Evolutionary conservation across 2,329 filamentous ascomycete species (phyloP).

Genomic region (Fusarium tanahbumbuense): DNA sequence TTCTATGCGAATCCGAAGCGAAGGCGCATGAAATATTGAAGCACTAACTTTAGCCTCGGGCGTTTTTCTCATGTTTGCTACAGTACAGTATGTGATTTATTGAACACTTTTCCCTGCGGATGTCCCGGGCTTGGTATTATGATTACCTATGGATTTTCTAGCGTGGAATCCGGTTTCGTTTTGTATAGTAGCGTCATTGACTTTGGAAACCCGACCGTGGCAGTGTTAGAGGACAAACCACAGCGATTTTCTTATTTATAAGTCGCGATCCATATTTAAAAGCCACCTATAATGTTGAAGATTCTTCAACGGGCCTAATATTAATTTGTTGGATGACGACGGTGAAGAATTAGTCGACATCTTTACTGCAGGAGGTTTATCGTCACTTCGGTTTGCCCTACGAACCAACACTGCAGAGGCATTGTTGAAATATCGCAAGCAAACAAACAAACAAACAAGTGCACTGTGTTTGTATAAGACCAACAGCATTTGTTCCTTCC

Average conservation of each 20-base stretch:
- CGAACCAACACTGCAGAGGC: neutral
- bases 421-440: neutral
- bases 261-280: neutral
- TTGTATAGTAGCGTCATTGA: constrained; percentile 31
- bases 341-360: neutral
- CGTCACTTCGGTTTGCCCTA: neutral
- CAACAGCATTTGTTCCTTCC: neutral
- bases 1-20: constrained; percentile 24
- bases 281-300: neutral
- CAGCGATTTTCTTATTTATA: constrained; percentile 1
- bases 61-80: constrained; percentile 5
- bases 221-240: neutral
- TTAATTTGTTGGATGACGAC: neutral
- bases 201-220: neutral
- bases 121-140: constrained; percentile 16
- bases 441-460: neutral
- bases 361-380: neutral
- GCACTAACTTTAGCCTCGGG: constrained; percentile 16
- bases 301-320: neutral
- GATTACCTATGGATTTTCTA: constrained; percentile 5
- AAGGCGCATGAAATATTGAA: constrained; percentile 25
- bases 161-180: constrained; percentile 14
- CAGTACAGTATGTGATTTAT: neutral
- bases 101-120: neutral
- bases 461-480: constrained; percentile 2